Evolutionary conservation across 495 filamentous ascomycete species (phyloP), one percentile per base, ranked within the genome.

Genomic region (Podospora fimiseda): DNA sequence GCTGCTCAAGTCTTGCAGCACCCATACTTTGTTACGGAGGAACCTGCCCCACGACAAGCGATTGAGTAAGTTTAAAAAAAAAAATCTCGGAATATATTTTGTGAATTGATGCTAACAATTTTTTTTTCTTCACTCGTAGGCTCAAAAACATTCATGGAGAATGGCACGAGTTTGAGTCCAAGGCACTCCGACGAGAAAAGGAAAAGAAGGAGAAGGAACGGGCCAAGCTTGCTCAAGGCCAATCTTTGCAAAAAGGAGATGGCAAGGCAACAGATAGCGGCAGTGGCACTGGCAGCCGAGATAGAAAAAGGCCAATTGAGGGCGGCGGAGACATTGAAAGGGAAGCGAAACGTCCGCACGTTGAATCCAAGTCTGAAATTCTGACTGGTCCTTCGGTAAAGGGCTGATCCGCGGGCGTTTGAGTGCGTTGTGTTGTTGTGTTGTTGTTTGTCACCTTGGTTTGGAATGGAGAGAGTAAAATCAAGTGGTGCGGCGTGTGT

Each of bases 91-190:
- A n/a, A n/a, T n/a, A n/a, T n/a, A 11, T 11, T 11, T 33, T 33
- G 27, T 33, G 27, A 6, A 11, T 33, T 33, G 27, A 33, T 5
- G 27, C 11, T 5, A 33, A 33, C 11, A 33, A 33, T 6, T 5
- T 11, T 33, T 5, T 6, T 11, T 33, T 6, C 5, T 5, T 5
- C 11, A 33, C 5, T 33, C 27, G 27, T 48, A 94, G 89, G 60
- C 77, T 99, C 51, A 80, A 85, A 55, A 78, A 88, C 56, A 78
- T 97, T 19, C 80, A 90, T 63, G 94, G 94, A 38, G 94, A 99
- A 59, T 99, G 94, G 94, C 94, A 99, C 60, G 94, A 99, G 63
- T 96, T 96, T 64, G 94, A 99, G 74, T 94, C 88, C 19, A 99
- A 99, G 74, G 90, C 91, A 16, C 76, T 94, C 14, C 82, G 94